These are phyloP conservation scores for Oryza meridionalis DNA, from an alignment of 176 grass and related monocot genomes.

Conservation along the genomic window DNA sequence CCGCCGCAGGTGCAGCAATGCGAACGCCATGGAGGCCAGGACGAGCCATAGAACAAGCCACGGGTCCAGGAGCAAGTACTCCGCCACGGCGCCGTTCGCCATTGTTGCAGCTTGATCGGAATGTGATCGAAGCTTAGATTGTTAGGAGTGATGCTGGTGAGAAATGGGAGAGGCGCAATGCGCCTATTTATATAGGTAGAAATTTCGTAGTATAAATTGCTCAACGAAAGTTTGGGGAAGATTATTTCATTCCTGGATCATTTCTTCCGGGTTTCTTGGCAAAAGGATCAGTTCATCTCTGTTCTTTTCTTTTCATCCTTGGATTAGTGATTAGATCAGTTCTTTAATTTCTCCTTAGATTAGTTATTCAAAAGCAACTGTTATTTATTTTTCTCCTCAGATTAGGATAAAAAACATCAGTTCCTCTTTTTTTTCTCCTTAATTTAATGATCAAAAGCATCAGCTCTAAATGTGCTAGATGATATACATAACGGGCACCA, in stretches of 20 bases:
- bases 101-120: not conserved
- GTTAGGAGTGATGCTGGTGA: not conserved
- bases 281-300: not conserved
- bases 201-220: no score
- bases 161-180: not conserved
- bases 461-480: not conserved
- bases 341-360: not conserved
- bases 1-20: conserved; percentile 27
- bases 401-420: not conserved
- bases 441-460: not conserved
- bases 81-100: conserved; percentile 32
- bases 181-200: not conserved
- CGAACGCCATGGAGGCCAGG: not conserved
- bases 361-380: not conserved
- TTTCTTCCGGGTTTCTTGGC: not conserved
- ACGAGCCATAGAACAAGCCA: conserved; percentile 25
- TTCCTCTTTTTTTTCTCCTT: not conserved
- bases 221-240: not conserved
- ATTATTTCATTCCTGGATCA: not conserved
- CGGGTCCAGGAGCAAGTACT: conserved; percentile 45
- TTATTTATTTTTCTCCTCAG: not conserved
- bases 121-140: not conserved
- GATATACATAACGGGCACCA: not conserved
- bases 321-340: not conserved
- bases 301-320: not conserved